Conservation (phyloP, 805 yeast genomes). For the Ogataea parapolymorpha region DNA sequence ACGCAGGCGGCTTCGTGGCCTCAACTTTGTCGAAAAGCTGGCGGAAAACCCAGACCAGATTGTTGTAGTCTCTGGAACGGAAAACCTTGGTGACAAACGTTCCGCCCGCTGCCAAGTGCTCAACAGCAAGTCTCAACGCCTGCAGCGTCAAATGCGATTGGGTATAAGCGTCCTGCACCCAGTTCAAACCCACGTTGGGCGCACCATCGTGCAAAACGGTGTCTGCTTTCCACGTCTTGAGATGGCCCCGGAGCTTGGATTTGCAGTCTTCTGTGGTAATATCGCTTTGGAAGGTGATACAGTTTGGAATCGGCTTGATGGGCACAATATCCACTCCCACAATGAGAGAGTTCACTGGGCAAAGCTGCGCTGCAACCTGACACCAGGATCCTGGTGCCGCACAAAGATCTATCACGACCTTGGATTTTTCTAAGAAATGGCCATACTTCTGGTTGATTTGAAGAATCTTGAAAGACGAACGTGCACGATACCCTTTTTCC, state of each 20-base stretch:
- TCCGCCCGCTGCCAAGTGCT: conserved; percentile 87
- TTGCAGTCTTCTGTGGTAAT: conserved; percentile 98
- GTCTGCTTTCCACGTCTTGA: conserved; percentile 99
- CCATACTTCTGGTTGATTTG: conserved; percentile 97
- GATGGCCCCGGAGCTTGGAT: conserved; percentile 87
- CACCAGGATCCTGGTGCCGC: conserved; percentile 99
- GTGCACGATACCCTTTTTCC: conserved; percentile 98
- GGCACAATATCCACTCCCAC: conserved; percentile 99
- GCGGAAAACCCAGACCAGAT: conserved; percentile 95
- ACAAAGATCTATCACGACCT: conserved; percentile 95
- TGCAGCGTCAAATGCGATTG: conserved; percentile 95
- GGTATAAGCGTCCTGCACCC: conserved; percentile 99
- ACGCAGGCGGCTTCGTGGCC: conserved; percentile 98
- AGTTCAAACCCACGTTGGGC: conserved; percentile 98
- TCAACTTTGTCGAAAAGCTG: conserved; percentile 95
- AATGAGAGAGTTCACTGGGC: conserved; percentile 90
- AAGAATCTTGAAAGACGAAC: conserved; percentile 93
- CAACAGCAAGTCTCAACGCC: conserved; percentile 91
- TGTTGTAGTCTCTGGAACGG: conserved; percentile 98
- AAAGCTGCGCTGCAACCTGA: conserved; percentile 92
- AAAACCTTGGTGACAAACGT: conserved; percentile 94
- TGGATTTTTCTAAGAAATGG: conserved; percentile 88
- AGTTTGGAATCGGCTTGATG: conserved; percentile 92
- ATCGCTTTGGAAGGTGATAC: conserved; percentile 92
- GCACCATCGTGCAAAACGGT: conserved; percentile 99